phyloP scores from a whole-genome alignment of 208 protist genomes.

The Tritrichomonas musculus region DNA sequence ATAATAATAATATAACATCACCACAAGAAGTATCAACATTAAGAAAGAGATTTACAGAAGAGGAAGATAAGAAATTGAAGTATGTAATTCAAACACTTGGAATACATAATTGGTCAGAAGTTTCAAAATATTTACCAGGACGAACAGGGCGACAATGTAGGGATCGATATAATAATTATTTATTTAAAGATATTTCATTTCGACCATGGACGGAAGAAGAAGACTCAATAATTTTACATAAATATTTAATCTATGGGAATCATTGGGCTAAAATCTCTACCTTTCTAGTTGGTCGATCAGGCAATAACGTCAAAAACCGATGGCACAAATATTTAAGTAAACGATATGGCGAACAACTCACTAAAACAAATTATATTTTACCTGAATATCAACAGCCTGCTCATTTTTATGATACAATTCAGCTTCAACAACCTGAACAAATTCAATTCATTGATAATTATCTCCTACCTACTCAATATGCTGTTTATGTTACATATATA shows the following conservation, averaged over 20 bases:
- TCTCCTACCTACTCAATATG: too few relatives aligned
- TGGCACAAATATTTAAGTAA: too few relatives aligned
- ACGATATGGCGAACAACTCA: too few relatives aligned
- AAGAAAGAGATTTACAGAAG: not conserved
- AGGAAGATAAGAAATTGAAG: not conserved
- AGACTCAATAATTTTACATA: slow-evolving; percentile 3
- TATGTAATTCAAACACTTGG: not conserved
- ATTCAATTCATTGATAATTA: too few relatives aligned
- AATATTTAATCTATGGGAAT: not conserved
- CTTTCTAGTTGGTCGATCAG: not conserved
- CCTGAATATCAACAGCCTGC: too few relatives aligned
- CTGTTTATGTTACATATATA: too few relatives aligned
- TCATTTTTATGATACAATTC: too few relatives aligned
- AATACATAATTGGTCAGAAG: not conserved
- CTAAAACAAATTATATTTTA: too few relatives aligned
- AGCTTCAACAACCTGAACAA: too few relatives aligned
- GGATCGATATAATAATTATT: not conserved
- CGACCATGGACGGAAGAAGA: not conserved
- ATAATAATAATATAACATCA: too few relatives aligned
- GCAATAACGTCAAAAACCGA: too few relatives aligned
- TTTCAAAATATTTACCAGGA: not conserved
- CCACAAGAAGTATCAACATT: too few relatives aligned
- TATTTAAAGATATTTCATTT: not conserved
- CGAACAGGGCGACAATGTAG: not conserved
- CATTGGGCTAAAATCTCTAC: slow-evolving; percentile 1